Evolutionary conservation across 2,329 filamentous ascomycete species (phyloP), one percentile per base, ranked within the genome.

Genomic region (Drechslerella stenobrocha): DNA sequence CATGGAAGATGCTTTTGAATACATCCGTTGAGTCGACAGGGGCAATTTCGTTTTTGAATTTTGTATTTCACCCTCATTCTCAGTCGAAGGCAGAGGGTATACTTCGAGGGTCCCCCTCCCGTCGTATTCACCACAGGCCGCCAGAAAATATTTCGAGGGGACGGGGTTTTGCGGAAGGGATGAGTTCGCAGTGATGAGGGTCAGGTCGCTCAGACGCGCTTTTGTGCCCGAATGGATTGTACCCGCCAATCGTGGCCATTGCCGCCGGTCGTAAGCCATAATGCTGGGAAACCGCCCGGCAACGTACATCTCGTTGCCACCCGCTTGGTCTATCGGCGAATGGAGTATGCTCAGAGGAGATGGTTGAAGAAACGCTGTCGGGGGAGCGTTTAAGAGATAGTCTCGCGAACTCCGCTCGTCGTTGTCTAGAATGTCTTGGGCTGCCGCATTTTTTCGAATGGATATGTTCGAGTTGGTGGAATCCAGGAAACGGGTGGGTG

Each of bases 61-160:
- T 69, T 70, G 9, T 71, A 72, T 53, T 3, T 45, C 13, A 4
- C 44, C 13, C n/a, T 4, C 11, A 40, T 13, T 23, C 32, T 34
- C 34, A 8, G 40, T 20, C 6, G 76, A 77, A 22, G 77, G 79
- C 0, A 89, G 77, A 11, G 85, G 84, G 75, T 95, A 96, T n/a
- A 96, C 78, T 74, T 97, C 92, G 1, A 97, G 79, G 0, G 88
- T 91, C 0, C 92, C 92, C 75, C 93, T 91, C 28, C 87, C 89
- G 72, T 93, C 95, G 78, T 96, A 96, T 74, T 92, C 89, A 3
- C 91, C 92, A 35, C 88, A 89, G 1, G 90, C 89, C 52, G 96
- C 82, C 23, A 96, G 77, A 0, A 87, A 90, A 45, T 86, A 80
- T 64, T 82, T 79, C 18, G 81, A 81, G 3, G 79, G 77, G 2